Conservation (phyloP, 345 rosid species). For the Euphorbia pulcherrima region DNA sequence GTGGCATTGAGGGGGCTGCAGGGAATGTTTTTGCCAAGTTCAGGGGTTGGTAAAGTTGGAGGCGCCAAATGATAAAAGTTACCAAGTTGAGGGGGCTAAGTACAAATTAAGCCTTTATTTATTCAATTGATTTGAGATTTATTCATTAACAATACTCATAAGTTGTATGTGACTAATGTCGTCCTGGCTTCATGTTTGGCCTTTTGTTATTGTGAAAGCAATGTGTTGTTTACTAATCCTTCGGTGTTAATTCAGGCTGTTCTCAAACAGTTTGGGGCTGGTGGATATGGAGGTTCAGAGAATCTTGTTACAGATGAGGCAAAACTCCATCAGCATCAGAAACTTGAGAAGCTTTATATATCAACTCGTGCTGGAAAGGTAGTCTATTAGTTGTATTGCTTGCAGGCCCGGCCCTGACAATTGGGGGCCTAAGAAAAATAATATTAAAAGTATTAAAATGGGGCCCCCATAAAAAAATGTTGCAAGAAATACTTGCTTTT, state of each 20-base stretch:
- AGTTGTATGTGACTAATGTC: slow-evolving; percentile 4
- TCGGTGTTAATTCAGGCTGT: slow-evolving; percentile 61
- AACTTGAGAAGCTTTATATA: slow-evolving; percentile 81
- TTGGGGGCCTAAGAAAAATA: no score
- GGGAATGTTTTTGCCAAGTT: no score
- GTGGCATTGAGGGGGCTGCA: no score
- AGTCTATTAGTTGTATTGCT: slow-evolving; percentile 16
- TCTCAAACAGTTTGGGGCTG: slow-evolving; percentile 79
- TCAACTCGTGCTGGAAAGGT: slow-evolving; percentile 94
- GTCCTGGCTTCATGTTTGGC: background rate
- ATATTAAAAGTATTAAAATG: no score
- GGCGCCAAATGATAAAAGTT: no score
- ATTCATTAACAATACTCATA: background rate
- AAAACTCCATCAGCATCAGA: slow-evolving; percentile 75
- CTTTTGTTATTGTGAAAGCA: slow-evolving; percentile 6
- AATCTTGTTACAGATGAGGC: slow-evolving; percentile 60
- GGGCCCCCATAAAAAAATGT: no score
- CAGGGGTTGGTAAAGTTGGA: no score
- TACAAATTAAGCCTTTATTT: no score
- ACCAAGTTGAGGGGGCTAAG: no score
- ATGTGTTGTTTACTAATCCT: background rate
- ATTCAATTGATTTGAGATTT: no score
- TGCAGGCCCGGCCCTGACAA: no score
- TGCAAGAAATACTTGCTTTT: no score
- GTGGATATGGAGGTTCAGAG: slow-evolving; percentile 86